Conservation (phyloP, 2,329 filamentous ascomycete species). For the Exophiala sp. region DNA sequence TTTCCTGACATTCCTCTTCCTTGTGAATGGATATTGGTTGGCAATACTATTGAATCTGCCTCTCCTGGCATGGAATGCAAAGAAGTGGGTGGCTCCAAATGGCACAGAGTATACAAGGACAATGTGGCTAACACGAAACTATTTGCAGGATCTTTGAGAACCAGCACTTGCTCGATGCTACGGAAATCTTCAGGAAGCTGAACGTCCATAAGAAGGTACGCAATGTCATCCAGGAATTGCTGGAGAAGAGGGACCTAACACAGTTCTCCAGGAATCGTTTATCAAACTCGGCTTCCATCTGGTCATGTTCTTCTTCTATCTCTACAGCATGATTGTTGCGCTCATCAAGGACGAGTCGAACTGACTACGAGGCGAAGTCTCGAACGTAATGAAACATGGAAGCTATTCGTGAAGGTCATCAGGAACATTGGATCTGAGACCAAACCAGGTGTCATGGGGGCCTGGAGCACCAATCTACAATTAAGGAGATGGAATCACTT, state of each 20-base stretch:
- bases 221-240: neutral
- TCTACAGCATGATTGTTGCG: slow-evolving; percentile 97
- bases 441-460: too few relatives aligned
- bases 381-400: slow-evolving; percentile 39
- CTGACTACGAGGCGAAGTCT: slow-evolving; percentile 52
- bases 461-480: too few relatives aligned
- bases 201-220: slow-evolving; percentile 96
- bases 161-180: slow-evolving; percentile 92
- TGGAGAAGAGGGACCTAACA: neutral
- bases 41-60: slow-evolving; percentile 89
- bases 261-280: slow-evolving; percentile 78
- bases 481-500: too few relatives aligned
- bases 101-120: neutral
- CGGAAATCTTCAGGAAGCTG: slow-evolving; percentile 98
- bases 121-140: slow-evolving; percentile 12
- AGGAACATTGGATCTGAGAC: neutral
- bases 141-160: slow-evolving; percentile 82
- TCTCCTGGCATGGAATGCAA: slow-evolving; percentile 86
- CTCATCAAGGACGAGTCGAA: slow-evolving; percentile 92
- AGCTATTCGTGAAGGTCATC: slow-evolving; percentile 13
- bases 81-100: slow-evolving; percentile 70
- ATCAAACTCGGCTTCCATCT: slow-evolving; percentile 98
- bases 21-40: slow-evolving; percentile 99
- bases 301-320: slow-evolving; percentile 99
- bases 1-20: slow-evolving; percentile 90